Evolutionary conservation across 2,329 filamentous ascomycete genomes (phyloP).

Genomic region (Phoma sp.): DNA sequence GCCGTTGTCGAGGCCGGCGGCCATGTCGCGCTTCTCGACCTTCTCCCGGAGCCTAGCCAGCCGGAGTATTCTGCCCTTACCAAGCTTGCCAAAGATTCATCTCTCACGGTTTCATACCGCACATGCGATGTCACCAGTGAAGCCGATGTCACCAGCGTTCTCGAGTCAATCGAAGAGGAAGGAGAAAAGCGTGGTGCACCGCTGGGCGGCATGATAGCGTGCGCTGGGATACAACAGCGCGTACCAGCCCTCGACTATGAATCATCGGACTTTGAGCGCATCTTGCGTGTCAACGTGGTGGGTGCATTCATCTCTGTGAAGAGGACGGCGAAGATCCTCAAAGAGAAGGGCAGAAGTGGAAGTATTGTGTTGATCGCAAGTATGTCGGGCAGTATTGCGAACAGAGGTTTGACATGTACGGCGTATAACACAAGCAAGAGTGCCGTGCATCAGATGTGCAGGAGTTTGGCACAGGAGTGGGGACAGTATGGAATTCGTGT

Average conservation of each 20-base stretch:
- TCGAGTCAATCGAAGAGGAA: slow-evolving; percentile 49
- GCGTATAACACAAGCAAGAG: too few relatives aligned
- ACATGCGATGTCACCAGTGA: slow-evolving; percentile 59
- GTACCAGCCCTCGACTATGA: slow-evolving; percentile 56
- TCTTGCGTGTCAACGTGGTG: slow-evolving; percentile 47
- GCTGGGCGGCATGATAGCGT: slow-evolving; percentile 53
- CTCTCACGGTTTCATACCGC: slow-evolving; percentile 50
- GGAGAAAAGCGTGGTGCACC: slow-evolving; percentile 41
- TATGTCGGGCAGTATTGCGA: too few relatives aligned
- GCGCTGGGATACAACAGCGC: slow-evolving; percentile 59
- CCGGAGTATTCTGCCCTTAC: slow-evolving; percentile 53
- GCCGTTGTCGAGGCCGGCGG: slow-evolving; percentile 59
- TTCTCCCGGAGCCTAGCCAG: slow-evolving; percentile 48
- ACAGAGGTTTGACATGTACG: too few relatives aligned
- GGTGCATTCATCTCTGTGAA: slow-evolving; percentile 48
- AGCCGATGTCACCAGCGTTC: slow-evolving; percentile 42
- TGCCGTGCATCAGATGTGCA: too few relatives aligned
- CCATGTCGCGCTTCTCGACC: slow-evolving; percentile 58
- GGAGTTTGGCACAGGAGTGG: too few relatives aligned
- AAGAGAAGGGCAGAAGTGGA: slow-evolving; percentile 52
- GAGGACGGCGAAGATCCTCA: slow-evolving; percentile 55
- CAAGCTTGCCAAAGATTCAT: slow-evolving; percentile 49
- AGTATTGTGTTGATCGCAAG: too few relatives aligned
- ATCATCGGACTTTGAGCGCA: slow-evolving; percentile 43
- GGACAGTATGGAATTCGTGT: too few relatives aligned